A percentile compares a stretch with the other conserved stretches of the same genome.
phyloP scores from a whole-genome alignment of 2,329 filamentous ascomycete species.

The Colletotrichum siamense region DNA sequence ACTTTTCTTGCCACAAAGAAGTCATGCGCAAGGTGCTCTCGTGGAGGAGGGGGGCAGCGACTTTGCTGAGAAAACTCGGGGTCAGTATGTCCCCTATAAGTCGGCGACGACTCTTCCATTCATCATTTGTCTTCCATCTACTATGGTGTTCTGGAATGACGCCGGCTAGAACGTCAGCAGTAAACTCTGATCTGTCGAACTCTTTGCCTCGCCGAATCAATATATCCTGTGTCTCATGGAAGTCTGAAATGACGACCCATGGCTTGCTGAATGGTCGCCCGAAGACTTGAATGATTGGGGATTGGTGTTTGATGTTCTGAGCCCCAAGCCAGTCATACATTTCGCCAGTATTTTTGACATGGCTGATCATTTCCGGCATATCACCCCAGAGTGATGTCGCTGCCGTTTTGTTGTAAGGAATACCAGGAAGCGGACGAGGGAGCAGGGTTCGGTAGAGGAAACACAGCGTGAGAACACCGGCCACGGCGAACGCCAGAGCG shows the following conservation, averaged over 20 bases:
- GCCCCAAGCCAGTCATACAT: slow-evolving; percentile 29
- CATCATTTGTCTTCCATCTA: slow-evolving; percentile 32
- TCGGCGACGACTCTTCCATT: slow-evolving; percentile 35
- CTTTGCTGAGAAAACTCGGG: slow-evolving; percentile 34
- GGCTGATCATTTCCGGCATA: slow-evolving; percentile 4
- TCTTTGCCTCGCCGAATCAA: slow-evolving; percentile 34
- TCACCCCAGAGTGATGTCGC: background rate
- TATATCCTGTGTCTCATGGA: slow-evolving; percentile 37
- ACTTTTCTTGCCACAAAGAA: slow-evolving; percentile 39
- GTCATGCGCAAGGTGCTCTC: slow-evolving; percentile 32
- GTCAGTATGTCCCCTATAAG: slow-evolving; percentile 41
- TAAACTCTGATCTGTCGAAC: slow-evolving; percentile 34
- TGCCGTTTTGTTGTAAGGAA: slow-evolving; percentile 9
- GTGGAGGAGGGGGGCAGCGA: slow-evolving; percentile 26
- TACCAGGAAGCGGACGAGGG: slow-evolving; percentile 3
- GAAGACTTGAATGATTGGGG: slow-evolving; percentile 39
- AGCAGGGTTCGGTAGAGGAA: background rate
- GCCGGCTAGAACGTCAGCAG: slow-evolving; percentile 22
- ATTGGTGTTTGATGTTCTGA: slow-evolving; percentile 28
- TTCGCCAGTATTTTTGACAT: background rate
- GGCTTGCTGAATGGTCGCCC: slow-evolving; percentile 36
- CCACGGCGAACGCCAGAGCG: background rate
- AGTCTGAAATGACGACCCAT: slow-evolving; percentile 36
- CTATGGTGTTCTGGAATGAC: slow-evolving; percentile 35
- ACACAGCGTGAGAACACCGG: background rate